These are phyloP conservation scores for Cucurbita pepo DNA, from an alignment of 306 rosid genomes.

Conservation along the genomic window DNA sequence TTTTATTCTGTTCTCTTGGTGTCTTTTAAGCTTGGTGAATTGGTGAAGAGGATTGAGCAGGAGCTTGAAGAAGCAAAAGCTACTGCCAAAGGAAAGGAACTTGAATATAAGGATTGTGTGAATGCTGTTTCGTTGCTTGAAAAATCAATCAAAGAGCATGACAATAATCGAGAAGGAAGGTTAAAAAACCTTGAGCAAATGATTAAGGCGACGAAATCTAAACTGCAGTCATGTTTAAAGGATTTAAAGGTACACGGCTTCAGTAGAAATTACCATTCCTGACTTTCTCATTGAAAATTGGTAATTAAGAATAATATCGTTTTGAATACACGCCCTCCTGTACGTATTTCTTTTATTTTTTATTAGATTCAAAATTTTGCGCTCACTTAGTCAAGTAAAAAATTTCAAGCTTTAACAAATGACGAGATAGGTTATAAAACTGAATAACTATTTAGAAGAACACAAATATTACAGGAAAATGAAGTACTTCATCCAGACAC, in stretches of 20 bases:
- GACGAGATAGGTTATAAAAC: background rate
- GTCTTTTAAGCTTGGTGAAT: conserved; percentile 57
- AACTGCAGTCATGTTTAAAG: conserved; percentile 67
- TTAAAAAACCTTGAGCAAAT: conserved; percentile 70
- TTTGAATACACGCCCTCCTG: background rate
- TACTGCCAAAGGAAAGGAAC: conserved; percentile 46
- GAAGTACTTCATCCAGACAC: background rate
- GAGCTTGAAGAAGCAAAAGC: conserved; percentile 72
- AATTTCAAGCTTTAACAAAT: background rate
- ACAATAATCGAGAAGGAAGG: conserved; percentile 54
- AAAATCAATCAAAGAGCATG: conserved; percentile 80
- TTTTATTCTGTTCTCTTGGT: conserved; percentile 9
- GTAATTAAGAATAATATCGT: background rate
- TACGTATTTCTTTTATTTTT: background rate
- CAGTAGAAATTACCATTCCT: background rate
- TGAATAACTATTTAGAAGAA: background rate
- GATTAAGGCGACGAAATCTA: conserved; percentile 57
- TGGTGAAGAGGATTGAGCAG: conserved; percentile 70
- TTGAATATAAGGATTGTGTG: conserved; percentile 40
- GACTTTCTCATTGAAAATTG: background rate
- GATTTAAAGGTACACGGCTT: conserved; percentile 49
- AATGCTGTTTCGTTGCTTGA: conserved; percentile 51
- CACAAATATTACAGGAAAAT: background rate
- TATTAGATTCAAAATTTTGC: background rate
- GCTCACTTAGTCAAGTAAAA: background rate